Conservation (phyloP, 2,329 filamentous ascomycete genomes). For the Colletotrichum noveboracense region DNA sequence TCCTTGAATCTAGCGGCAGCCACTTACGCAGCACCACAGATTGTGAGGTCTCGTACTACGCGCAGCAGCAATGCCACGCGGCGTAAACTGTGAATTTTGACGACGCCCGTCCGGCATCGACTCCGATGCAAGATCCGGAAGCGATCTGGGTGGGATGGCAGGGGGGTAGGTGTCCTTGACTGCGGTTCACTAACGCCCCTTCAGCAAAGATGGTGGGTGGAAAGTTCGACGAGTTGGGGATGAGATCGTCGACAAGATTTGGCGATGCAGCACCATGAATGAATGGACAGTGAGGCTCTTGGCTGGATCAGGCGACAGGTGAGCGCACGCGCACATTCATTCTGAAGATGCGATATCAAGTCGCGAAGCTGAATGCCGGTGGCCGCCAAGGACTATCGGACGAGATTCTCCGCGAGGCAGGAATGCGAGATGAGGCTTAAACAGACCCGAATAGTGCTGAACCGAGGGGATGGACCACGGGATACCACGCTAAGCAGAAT, state of each 20-base stretch:
- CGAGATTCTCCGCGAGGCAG: slow-evolving; percentile 1
- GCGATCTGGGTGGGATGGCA: background rate
- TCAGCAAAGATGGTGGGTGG: background rate
- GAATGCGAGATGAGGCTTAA: slow-evolving; percentile 7
- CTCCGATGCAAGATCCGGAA: background rate
- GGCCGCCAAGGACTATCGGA: background rate
- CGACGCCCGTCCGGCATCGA: background rate
- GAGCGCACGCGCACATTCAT: background rate
- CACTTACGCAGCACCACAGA: background rate
- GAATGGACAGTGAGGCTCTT: background rate
- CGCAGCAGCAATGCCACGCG: background rate
- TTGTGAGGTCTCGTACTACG: background rate
- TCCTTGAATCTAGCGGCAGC: background rate
- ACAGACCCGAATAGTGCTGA: background rate
- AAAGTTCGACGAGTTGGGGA: background rate
- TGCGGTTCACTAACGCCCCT: background rate
- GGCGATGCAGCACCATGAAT: background rate
- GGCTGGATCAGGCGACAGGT: background rate
- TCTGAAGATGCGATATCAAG: background rate
- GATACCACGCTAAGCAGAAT: background rate
- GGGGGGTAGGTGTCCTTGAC: background rate
- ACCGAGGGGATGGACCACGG: slow-evolving; percentile 5
- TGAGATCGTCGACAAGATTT: background rate
- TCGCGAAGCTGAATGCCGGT: background rate
- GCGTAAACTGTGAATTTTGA: background rate